Percentiles rank a stretch among this genome's conserved stretches.
Conservation (phyloP, 2,329 filamentous ascomycete genomes). For the Fusarium torreyae region DNA sequence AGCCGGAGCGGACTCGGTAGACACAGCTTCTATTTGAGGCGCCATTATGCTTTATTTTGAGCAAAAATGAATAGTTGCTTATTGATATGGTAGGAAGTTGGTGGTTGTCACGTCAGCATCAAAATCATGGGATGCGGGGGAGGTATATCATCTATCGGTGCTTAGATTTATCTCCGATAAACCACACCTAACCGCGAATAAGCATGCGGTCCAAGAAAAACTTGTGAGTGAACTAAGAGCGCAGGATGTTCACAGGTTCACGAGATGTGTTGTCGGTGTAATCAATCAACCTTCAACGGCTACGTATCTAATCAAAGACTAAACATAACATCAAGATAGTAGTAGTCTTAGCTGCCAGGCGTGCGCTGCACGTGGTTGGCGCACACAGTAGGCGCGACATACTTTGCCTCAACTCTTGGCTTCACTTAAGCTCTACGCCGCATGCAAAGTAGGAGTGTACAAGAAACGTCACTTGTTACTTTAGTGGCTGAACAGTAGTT, state of each 20-base stretch:
- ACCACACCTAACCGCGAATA: not conserved
- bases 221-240: too few species aligned
- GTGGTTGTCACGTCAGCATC: not conserved
- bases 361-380: not conserved
- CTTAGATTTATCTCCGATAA: slow-evolving; percentile 7
- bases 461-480: too few species aligned
- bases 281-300: too few species aligned
- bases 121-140: not conserved
- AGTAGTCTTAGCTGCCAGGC: not conserved
- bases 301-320: too few species aligned
- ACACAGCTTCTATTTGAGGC: slow-evolving; percentile 14
- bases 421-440: not conserved
- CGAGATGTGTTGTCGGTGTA: too few species aligned
- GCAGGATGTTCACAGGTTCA: too few species aligned
- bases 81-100: not conserved
- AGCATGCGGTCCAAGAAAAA: too few species aligned
- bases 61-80: not conserved
- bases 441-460: too few species aligned
- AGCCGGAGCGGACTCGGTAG: slow-evolving; percentile 54
- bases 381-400: not conserved
- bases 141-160: not conserved
- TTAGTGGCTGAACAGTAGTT: too few species aligned
- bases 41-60: not conserved
- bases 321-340: too few species aligned
- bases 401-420: not conserved